Base-by-base conservation (phyloP, 768 basidiomycete species). In the Rhizopogon vinicolor region DNA sequence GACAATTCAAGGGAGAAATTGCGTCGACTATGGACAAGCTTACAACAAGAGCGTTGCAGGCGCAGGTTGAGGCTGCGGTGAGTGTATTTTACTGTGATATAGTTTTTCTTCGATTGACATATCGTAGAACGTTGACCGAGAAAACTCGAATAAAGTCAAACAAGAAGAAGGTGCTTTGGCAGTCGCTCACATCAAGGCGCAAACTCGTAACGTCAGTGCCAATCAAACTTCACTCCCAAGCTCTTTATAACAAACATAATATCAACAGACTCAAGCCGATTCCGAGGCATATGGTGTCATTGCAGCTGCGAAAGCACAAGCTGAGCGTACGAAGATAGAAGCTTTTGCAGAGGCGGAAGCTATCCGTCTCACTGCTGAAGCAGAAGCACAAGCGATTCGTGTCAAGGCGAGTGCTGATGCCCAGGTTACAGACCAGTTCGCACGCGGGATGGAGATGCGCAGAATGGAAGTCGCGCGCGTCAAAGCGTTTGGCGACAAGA, bases 1-100 rank as follows among this genome's bases (percentile, higher is more conserved):
- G 91, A 31, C 87, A 91, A 62, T 93, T 93, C 76, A 92, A 93
- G 75, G 90, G 89, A 56, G 90, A 93, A 64, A 91, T 91, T 60
- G 91, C 89, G 1, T 73, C 79, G 28, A 89, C 89, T 1, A 92
- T 91, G 90, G 87, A 91, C 64, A 89, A 89, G 65, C 76, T 91
- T 52, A 92, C 89, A 63, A 89, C 89, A 3, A 80, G 91, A 60
- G 91, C 88, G 19, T 74, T 93, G 39, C 88, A 93, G 66, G 89
- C 91, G 9, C 91, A 93, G 68, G 90, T 93, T 29, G 91, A 93
- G 68, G 89, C 90, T 44, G 89, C 89, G 28, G 86, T 87, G 67
- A 64, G 82, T 71, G 31, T 29, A 29, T 37, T 41, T 4, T 5
- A 16, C 40, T 54, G 6, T 43, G n/a, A 7, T 7, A 22, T 7